Percentiles rank a stretch among this genome's conserved stretches.
phyloP scores from a whole-genome alignment of 805 yeast genomes.

The Candida namnaoensis region DNA sequence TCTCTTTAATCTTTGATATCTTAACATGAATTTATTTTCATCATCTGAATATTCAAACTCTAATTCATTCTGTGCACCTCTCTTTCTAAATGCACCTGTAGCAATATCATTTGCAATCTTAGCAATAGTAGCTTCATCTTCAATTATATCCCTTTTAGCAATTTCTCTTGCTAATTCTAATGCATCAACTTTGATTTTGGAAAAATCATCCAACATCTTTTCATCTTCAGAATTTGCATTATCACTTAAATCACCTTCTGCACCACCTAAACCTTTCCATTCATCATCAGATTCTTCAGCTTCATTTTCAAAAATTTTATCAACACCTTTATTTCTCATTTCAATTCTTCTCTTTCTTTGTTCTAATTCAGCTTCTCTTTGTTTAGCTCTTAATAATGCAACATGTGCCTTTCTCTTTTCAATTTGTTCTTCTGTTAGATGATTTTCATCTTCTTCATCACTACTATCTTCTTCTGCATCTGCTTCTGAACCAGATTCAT shows the following conservation, averaged over 20 bases:
- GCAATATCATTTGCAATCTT: constrained; percentile 64
- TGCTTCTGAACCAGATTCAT: constrained; percentile 5
- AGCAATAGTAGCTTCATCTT: constrained; percentile 56
- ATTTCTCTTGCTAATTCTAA: constrained; percentile 49
- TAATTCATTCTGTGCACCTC: constrained; percentile 41
- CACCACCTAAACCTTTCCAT: constrained; percentile 77
- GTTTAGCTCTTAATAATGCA: constrained; percentile 9
- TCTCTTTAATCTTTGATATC: constrained; percentile 28
- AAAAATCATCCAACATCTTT: constrained; percentile 64
- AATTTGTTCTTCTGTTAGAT: constrained; percentile 6
- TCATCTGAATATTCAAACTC: constrained; percentile 68
- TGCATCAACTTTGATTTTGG: constrained; percentile 46
- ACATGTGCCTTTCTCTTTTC: constrained; percentile 10
- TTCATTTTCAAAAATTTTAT: constrained; percentile 63
- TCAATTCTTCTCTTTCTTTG: constrained; percentile 32
- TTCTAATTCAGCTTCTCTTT: constrained; percentile 14
- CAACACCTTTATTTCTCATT: constrained; percentile 49
- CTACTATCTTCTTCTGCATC: constrained; percentile 13
- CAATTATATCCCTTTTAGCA: constrained; percentile 49
- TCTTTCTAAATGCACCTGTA: constrained; percentile 59
- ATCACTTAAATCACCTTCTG: constrained; percentile 41
- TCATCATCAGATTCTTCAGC: constrained; percentile 89
- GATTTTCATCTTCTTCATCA: constrained; percentile 7
- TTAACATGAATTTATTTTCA: constrained; percentile 53
- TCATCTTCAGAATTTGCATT: constrained; percentile 71